phyloP scores from a whole-genome alignment of 306 rosid species.

The Hippophae rhamnoides region DNA sequence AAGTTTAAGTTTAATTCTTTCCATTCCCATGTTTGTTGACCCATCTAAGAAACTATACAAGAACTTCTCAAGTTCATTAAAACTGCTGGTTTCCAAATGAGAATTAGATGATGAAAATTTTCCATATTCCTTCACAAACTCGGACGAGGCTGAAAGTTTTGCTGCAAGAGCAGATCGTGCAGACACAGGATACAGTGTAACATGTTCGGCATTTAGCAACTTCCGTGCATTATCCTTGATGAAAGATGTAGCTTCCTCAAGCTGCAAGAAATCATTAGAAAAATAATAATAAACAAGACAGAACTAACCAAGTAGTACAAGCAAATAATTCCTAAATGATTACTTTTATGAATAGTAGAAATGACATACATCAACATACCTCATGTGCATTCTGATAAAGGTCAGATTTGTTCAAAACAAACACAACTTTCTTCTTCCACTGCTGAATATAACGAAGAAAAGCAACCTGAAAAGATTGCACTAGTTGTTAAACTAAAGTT shows the following conservation, averaged over 20 bases:
- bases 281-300: conserved; percentile 4
- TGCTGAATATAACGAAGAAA: conserved; percentile 94
- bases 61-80: conserved; percentile 62
- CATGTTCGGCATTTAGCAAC: conserved; percentile 61
- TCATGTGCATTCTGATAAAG: conserved; percentile 63
- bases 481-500: conserved; percentile 9
- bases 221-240: conserved; percentile 65
- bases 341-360: conserved; percentile 11
- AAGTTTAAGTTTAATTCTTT: conserved; percentile 87
- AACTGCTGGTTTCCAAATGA: conserved; percentile 44
- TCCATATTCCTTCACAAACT: conserved; percentile 27
- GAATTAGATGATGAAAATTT: conserved; percentile 36
- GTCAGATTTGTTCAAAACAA: conserved; percentile 89
- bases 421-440: conserved; percentile 96
- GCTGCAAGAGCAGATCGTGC: conserved; percentile 87
- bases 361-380: conserved; percentile 32
- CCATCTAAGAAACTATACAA: conserved; percentile 81
- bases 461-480: conserved; percentile 45
- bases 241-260: conserved; percentile 77
- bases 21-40: conserved; percentile 75
- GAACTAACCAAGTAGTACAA: conserved; percentile 4
- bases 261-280: conserved; percentile 49
- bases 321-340: conserved; percentile 8
- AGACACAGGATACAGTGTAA: conserved; percentile 75
- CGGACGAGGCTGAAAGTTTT: conserved; percentile 48